Conservation (phyloP, 2,329 filamentous ascomycete genomes). For the Beauveria varroae region DNA sequence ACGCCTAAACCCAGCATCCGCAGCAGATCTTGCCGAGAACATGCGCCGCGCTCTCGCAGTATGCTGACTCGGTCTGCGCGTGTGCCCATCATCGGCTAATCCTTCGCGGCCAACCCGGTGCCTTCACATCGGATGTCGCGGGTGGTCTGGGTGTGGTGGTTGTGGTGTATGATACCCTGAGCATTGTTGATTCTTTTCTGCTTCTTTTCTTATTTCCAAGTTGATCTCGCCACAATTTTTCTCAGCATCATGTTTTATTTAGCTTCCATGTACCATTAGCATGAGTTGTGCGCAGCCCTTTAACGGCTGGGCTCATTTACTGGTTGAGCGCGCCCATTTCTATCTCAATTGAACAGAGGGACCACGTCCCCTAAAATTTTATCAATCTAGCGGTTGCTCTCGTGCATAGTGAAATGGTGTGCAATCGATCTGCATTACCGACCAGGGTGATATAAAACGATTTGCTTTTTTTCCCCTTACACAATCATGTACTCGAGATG, state of each 20-base stretch:
- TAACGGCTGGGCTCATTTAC: background rate
- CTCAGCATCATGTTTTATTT: background rate
- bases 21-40: background rate
- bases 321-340: background rate
- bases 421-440: background rate
- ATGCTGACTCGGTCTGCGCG: background rate
- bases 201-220: background rate
- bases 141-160: background rate
- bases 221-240: background rate
- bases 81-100: background rate
- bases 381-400: background rate
- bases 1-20: background rate
- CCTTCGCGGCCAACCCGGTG: background rate
- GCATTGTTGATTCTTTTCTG: background rate
- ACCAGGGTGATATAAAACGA: background rate
- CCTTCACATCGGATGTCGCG: background rate
- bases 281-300: background rate
- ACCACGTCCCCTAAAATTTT: background rate
- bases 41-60: background rate
- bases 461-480: background rate
- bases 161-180: background rate
- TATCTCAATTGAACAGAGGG: background rate
- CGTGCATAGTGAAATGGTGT: background rate
- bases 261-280: background rate
- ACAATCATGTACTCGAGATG: no score